Percentiles rank a stretch among this genome's conserved stretches.
These are phyloP conservation scores for Colletotrichum incanum DNA, from an alignment of 2,329 filamentous ascomycete genomes.

Conservation along the genomic window DNA sequence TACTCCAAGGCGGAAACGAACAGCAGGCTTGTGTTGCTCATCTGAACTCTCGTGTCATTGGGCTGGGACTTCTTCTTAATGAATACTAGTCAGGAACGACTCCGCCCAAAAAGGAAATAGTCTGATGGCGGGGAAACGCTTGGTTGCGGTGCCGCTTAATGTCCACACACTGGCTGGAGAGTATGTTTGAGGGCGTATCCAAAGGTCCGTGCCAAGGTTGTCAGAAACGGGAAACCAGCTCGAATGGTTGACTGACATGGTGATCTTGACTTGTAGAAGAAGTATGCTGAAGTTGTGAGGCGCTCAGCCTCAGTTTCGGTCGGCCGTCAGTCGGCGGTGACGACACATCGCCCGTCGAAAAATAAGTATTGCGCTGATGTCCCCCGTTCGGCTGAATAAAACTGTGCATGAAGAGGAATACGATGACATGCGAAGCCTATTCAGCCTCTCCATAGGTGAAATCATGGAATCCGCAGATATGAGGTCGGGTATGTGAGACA, in stretches of 20 bases:
- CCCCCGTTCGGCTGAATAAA: conserved; percentile 22
- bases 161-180: background rate
- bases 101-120: conserved; percentile 24
- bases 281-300: background rate
- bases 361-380: conserved; percentile 15
- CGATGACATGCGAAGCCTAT: conserved; percentile 30
- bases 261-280: conserved; percentile 8
- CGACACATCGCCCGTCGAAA: conserved; percentile 11
- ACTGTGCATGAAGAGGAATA: conserved; percentile 11
- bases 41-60: conserved; percentile 21
- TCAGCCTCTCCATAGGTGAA: conserved; percentile 4
- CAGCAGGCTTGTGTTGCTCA: conserved; percentile 9
- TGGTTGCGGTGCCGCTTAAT: conserved; percentile 32
- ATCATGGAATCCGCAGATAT: conserved; percentile 5
- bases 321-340: conserved; percentile 23
- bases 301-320: conserved; percentile 10
- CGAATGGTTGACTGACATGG: background rate
- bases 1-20: conserved; percentile 6
- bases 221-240: background rate
- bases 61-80: conserved; percentile 18
- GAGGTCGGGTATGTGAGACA: conserved; percentile 30
- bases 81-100: conserved; percentile 33
- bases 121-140: conserved; percentile 32
- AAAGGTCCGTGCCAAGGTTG: conserved; percentile 25
- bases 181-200: conserved; percentile 23